Evolutionary conservation across 257 asterid genomes (phyloP), one percentile per base, ranked within the genome.

Genomic region (Anisodus acutangulus): DNA sequence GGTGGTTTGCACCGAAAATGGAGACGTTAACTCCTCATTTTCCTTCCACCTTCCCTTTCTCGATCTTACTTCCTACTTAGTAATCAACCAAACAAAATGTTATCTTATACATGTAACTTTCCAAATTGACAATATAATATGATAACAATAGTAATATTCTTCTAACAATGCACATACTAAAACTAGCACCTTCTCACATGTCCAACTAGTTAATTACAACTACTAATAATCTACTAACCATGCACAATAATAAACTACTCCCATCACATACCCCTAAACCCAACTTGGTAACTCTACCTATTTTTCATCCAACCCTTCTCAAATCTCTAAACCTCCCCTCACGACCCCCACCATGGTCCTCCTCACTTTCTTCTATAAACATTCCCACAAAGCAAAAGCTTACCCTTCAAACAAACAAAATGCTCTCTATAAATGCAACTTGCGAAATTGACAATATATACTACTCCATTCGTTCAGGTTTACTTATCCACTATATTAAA

Each of bases 151-250:
- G 45, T 41, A 43, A 43, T 70, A 39, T 70, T 17, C 31, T 70
- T 16, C 79, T 39, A 7, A 16, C 2, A 15, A 39, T 17, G 55
- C 79, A 41, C 55, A 55, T 41, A 41, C 45, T 70, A 68, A 70
- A 17, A 70, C 35, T 17, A 70, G 79, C 57, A 70, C 55, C 79
- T 70, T 70, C 79, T 43, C 51, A 68, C 76, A 68, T 68, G 76
- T 37, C 26, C 76, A 68, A 68, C 76, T 16, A 58, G 22, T 17
- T 58, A 58, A 58, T 57, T 57, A 57, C 8, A 58, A 66, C 19
- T 11, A 64, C 11, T 63, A 31, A 39, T 9, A 63, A 26, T 64
- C 45, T 64, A 64, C 71, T 64, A 26, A 31, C 71, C 71, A 22
- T 9, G 41, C 72, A 66, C 47, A 66, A 31, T 6, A 35, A 19